Conservation (phyloP, 768 basidiomycete genomes). For the Suillus lakei region DNA sequence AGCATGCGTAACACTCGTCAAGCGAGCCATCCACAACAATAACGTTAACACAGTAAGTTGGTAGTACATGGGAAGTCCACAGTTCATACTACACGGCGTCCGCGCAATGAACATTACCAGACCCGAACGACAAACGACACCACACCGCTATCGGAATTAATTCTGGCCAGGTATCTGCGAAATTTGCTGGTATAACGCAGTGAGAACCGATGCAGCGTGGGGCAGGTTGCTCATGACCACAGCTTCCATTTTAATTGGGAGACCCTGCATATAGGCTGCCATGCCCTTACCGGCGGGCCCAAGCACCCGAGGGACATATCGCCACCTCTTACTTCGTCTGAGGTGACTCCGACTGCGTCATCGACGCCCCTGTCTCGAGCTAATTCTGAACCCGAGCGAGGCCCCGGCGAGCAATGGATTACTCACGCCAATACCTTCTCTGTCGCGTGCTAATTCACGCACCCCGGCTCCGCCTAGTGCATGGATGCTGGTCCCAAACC, state of each 20-base stretch:
- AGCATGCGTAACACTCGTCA: background rate
- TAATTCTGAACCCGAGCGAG: conserved; percentile 16
- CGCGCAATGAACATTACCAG: background rate
- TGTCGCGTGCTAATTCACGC: conserved; percentile 53
- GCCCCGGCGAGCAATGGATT: conserved; percentile 23
- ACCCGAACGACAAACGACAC: background rate
- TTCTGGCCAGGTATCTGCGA: background rate
- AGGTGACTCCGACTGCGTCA: conserved; percentile 27
- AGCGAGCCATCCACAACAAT: background rate
- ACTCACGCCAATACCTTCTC: conserved; percentile 51
- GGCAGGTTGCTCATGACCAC: conserved; percentile 9
- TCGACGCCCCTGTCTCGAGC: conserved; percentile 30
- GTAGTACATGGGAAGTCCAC: background rate
- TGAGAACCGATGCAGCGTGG: conserved; percentile 5
- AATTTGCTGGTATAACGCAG: background rate
- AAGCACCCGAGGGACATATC: conserved; percentile 22
- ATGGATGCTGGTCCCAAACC: conserved; percentile 63
- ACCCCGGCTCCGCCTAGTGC: conserved; percentile 76
- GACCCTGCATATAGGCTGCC: no score
- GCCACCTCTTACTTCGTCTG: conserved; percentile 19
- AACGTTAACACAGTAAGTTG: background rate
- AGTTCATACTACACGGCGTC: no score
- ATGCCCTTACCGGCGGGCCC: conserved; percentile 42
- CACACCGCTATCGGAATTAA: background rate
- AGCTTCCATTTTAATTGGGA: background rate